These are phyloP conservation scores for Capsella rubella DNA, from an alignment of 441 rosid genomes.

Conservation along the genomic window DNA sequence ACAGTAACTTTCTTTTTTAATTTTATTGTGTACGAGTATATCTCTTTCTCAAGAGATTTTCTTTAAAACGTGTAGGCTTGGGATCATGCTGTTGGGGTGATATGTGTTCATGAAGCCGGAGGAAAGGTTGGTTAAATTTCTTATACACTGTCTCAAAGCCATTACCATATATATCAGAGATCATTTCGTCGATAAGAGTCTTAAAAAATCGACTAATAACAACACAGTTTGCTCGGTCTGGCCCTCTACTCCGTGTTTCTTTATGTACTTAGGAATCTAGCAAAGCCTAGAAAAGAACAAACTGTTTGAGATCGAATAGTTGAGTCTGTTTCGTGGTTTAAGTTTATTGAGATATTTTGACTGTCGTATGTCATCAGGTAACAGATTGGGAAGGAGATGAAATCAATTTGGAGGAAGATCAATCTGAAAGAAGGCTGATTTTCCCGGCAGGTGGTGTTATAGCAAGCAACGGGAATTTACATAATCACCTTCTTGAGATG, in stretches of 20 bases:
- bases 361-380: slow-evolving; percentile 51
- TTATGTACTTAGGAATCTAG: not conserved
- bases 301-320: not conserved
- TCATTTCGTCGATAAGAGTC: not conserved
- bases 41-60: slow-evolving; percentile 3
- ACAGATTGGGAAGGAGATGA: slow-evolving; percentile 79
- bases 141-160: not conserved
- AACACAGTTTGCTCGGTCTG: not conserved
- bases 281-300: not conserved
- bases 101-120: slow-evolving; percentile 91
- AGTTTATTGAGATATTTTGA: slow-evolving; percentile 8
- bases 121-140: slow-evolving; percentile 69
- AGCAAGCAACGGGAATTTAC: slow-evolving; percentile 67
- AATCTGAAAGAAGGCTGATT: slow-evolving; percentile 62
- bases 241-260: not conserved
- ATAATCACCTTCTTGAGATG: slow-evolving; percentile 57
- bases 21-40: not conserved
- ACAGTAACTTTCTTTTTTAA: not conserved
- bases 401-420: slow-evolving; percentile 65
- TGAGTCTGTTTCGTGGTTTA: not conserved
- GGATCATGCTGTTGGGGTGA: slow-evolving; percentile 96
- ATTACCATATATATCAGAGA: not conserved
- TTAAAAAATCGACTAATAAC: not conserved
- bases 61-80: slow-evolving; percentile 60
- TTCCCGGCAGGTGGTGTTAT: slow-evolving; percentile 72